phyloP scores from a whole-genome alignment of 2,329 filamentous ascomycete species.

The Geosmithia morbida region DNA sequence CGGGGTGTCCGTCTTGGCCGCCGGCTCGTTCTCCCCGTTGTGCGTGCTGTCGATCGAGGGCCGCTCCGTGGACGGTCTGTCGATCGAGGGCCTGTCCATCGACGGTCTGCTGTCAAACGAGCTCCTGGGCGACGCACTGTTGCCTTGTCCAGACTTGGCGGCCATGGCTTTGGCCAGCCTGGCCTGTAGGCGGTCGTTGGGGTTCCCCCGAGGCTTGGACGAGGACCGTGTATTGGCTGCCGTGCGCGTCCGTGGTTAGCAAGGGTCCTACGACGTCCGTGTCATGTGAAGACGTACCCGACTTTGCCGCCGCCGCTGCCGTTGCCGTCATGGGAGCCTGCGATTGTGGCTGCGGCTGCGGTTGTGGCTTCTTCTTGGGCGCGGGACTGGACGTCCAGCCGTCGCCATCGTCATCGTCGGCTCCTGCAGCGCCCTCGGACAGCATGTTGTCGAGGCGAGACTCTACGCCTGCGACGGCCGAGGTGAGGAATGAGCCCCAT shows the following conservation, averaged over 20 bases:
- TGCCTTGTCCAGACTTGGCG: slow-evolving; percentile 38
- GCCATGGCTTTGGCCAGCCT: slow-evolving; percentile 78
- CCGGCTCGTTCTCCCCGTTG: slow-evolving; percentile 1
- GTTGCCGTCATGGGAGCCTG: slow-evolving; percentile 8
- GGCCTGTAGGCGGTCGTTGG: slow-evolving; percentile 78
- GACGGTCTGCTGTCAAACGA: slow-evolving; percentile 7
- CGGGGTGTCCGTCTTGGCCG: neutral
- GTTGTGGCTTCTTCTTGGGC: slow-evolving; percentile 7
- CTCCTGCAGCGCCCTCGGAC: slow-evolving; percentile 46
- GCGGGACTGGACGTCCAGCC: slow-evolving; percentile 12
- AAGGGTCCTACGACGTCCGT: neutral
- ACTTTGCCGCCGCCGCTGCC: slow-evolving; percentile 11
- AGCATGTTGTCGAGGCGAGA: slow-evolving; percentile 85
- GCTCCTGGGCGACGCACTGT: slow-evolving; percentile 17
- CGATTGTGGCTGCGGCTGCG: slow-evolving; percentile 13
- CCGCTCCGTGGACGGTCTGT: slow-evolving; percentile 5
- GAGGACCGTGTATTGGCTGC: slow-evolving; percentile 44
- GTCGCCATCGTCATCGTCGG: slow-evolving; percentile 23
- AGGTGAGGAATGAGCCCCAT: slow-evolving; percentile 74
- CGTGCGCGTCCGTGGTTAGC: neutral
- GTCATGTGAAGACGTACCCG: slow-evolving; percentile 1
- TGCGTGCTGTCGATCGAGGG: slow-evolving; percentile 10
- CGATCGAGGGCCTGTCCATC: slow-evolving; percentile 19
- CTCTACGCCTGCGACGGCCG: slow-evolving; percentile 87
- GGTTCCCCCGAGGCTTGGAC: slow-evolving; percentile 47